Base-by-base conservation (phyloP, 176 grass and related monocot species). In the Elaeis guineensis region DNA sequence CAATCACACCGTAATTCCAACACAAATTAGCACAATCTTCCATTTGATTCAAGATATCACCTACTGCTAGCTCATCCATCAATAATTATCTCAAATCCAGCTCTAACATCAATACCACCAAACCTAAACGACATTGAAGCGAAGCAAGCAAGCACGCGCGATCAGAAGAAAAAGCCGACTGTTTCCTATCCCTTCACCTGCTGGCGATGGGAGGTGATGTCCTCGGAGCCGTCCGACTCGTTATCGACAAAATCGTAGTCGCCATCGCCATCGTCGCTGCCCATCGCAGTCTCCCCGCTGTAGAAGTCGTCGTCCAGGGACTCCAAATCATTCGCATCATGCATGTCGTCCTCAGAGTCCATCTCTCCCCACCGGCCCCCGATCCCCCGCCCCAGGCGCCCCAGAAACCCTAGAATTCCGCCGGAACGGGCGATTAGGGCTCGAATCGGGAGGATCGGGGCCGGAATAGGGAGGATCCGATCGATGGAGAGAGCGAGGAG, bases 301-400 rank as follows among this genome's bases (percentile, higher is more conserved):
- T 98, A 98, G 79, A 93, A 93, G 35, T 93, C 88, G 54, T 95
- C 81, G 3, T 77, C 84, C 26, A 69, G 53, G 9, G 83, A 86
- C 67, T 80, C 79, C 3, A 66, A 28, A 50, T 71, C 79, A 74
- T 85, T 89, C 3, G 94, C 94, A 57, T 93, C 94, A 64, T 89
- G 88, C 94, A 98, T 93, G 60, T 98, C 85, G 57, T 98, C 94
- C 84, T 98, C 88, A 56, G 94, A 89, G 63, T 89, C 85, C 94
- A 98, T 93, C 64, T 25, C 64, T 12, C 8, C 50, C 28, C 17
- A 21, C 35, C 57, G 17, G 52, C 58, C 48, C 61, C 57, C 72
- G 69, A 61, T 74, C 82, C 75, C 57, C 57, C 78, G 52, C 63
- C 77, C 73, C 51, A 83, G 62, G 50, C 77, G 76, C 83, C 17